Conservation (phyloP, 1,284 basidiomycete species). For the Pascua sp. region DNA sequence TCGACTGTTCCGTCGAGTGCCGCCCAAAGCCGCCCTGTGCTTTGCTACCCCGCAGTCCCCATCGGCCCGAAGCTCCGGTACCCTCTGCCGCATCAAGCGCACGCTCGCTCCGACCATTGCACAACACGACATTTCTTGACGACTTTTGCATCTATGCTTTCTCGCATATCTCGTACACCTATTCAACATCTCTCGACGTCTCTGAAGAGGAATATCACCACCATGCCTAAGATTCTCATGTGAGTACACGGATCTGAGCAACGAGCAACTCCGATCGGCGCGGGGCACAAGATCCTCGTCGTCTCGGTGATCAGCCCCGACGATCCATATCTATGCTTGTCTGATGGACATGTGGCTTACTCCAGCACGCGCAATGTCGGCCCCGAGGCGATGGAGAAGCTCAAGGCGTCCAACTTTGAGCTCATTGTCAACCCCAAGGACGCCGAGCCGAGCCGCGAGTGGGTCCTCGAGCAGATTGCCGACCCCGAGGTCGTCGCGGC, state of each 20-base stretch:
- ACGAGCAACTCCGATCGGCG: too few relatives aligned
- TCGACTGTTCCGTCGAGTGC: too few relatives aligned
- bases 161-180: too few relatives aligned
- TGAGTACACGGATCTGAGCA: constrained; percentile 9
- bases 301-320: background rate
- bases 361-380: constrained; percentile 57
- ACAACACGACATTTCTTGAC: too few relatives aligned
- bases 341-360: background rate
- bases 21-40: too few relatives aligned
- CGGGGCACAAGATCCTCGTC: too few relatives aligned
- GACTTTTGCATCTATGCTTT: too few relatives aligned
- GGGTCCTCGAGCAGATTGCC: constrained; percentile 73
- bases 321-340: background rate
- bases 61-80: too few relatives aligned
- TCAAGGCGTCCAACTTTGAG: constrained; percentile 49
- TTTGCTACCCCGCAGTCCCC: too few relatives aligned
- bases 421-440: constrained; percentile 68
- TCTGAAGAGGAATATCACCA: background rate
- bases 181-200: too few relatives aligned
- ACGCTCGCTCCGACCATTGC: too few relatives aligned
- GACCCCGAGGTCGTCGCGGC: constrained; percentile 59
- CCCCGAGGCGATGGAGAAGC: constrained; percentile 64
- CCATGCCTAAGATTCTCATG: constrained; percentile 32
- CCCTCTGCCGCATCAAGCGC: too few relatives aligned
- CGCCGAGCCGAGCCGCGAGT: constrained; percentile 61